phyloP scores from a whole-genome alignment of 768 basidiomycete species.

The Tylopilus intermedius region DNA sequence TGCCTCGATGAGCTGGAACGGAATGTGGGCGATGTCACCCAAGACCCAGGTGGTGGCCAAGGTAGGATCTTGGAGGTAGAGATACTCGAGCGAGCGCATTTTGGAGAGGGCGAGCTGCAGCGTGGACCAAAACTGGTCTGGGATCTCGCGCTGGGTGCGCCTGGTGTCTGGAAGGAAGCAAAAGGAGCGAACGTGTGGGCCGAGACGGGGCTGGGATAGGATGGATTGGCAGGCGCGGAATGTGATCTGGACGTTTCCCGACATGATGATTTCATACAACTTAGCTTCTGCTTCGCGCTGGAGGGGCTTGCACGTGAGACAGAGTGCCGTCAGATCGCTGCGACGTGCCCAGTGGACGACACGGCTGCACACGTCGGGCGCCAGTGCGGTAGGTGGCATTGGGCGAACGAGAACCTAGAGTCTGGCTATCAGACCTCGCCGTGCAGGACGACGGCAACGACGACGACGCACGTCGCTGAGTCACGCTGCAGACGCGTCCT shows the following conservation, averaged over 20 bases:
- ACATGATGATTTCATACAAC: constrained; percentile 41
- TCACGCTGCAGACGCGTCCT: neutral
- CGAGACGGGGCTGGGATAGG: constrained; percentile 32
- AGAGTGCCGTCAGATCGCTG: constrained; percentile 40
- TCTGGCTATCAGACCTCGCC: neutral
- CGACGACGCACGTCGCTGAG: neutral
- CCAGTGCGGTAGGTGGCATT: constrained; percentile 25
- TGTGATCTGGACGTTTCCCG: constrained; percentile 33
- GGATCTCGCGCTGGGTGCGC: constrained; percentile 20
- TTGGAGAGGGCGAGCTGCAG: constrained; percentile 40
- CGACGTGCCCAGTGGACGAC: constrained; percentile 36
- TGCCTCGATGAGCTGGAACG: constrained; percentile 47
- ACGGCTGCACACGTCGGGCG: constrained; percentile 40
- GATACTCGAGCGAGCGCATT: constrained; percentile 41
- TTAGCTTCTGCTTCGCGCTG: constrained; percentile 44
- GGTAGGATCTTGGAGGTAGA: constrained; percentile 39
- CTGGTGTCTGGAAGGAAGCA: constrained; percentile 36
- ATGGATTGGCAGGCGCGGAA: constrained; percentile 39
- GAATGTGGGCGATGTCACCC: constrained; percentile 32
- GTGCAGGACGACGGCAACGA: neutral
- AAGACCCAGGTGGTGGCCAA: constrained; percentile 44
- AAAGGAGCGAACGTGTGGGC: constrained; percentile 40
- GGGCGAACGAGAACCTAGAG: neutral
- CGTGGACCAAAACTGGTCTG: constrained; percentile 40
- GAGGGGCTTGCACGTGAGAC: constrained; percentile 42